Base-by-base conservation (phyloP, 371 early-diverging fungal genomes). In the Zopfochytrium polystomum region DNA sequence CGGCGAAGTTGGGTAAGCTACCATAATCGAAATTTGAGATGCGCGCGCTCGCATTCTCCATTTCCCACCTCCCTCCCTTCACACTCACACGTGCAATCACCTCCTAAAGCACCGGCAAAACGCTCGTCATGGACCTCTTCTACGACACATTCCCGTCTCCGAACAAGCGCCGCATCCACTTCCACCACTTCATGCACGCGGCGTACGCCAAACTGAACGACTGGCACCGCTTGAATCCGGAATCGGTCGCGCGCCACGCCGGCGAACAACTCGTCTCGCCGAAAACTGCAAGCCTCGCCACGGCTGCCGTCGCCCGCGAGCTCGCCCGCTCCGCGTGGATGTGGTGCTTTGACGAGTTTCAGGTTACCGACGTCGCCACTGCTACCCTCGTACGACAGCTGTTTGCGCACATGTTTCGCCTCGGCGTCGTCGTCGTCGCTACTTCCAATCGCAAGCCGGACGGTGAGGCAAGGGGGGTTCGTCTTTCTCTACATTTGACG, bases 291-390 rank as follows among this genome's bases (percentile, higher is more conserved):
- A 54, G 57, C n/a, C 52, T 63, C 44, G 67, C 63, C 3, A 75
- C 94, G 0, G 85, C 88, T 0, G 83, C 82, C 2, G 81, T 97
- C 61, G 93, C 95, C 0, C 80, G 84, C 20, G 89, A 93, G 26
- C 67, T 96, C n/a, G 88, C 89, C 5, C 73, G 74, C 49, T 87
- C 89, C 20, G 87, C 91, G 4, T 85, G 87, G 61, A 83, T 97
- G 1, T 70, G 95, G 9, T 97, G 96, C 66, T 90, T 97, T 78
- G 98, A 97, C 65, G 98, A 97, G 68, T 88, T 97, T 59, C 98
- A 97, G 69, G 92, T 96, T 2, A 95, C 95, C 0, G 95, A 96
- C 68, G 94, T 96, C 62, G 92, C 91, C 0, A 95, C 95, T 67
- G 98, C 98, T 54, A 95, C 95, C 95, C 84, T 97, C 47, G 64